These are phyloP conservation scores for Scedosporium boydii DNA, from an alignment of 2,329 filamentous ascomycete species.

Conservation along the genomic window DNA sequence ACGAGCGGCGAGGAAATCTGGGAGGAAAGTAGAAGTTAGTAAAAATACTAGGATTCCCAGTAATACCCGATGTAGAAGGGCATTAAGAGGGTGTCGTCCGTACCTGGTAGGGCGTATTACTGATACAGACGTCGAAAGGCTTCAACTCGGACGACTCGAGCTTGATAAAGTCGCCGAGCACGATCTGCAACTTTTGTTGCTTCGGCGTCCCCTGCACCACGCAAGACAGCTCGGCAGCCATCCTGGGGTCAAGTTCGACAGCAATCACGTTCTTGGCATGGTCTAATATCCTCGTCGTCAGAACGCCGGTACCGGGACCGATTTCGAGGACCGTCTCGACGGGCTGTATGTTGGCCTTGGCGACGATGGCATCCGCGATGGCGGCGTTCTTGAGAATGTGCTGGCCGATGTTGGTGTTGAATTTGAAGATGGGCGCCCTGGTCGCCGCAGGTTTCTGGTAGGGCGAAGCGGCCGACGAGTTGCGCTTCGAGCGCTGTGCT, in stretches of 20 bases:
- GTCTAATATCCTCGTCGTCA: slow-evolving; percentile 83
- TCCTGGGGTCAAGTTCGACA: slow-evolving; percentile 89
- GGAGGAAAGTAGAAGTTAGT: slow-evolving; percentile 13
- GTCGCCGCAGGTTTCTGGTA: slow-evolving; percentile 57
- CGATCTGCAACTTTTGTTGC: slow-evolving; percentile 74
- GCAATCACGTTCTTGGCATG: slow-evolving; percentile 74
- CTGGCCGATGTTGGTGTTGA: slow-evolving; percentile 7
- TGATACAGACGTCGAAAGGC: slow-evolving; percentile 77
- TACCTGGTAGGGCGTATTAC: slow-evolving; percentile 55
- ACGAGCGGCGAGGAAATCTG: slow-evolving; percentile 85
- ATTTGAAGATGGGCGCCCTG: slow-evolving; percentile 49
- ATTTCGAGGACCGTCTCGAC: slow-evolving; percentile 87
- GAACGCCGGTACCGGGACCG: slow-evolving; percentile 73
- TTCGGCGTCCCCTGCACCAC: slow-evolving; percentile 84
- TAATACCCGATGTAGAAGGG: neutral
- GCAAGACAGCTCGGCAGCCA: slow-evolving; percentile 92
- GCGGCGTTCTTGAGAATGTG: slow-evolving; percentile 82
- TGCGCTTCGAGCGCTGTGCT: slow-evolving; percentile 6
- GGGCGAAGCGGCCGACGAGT: neutral
- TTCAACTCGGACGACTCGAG: slow-evolving; percentile 52
- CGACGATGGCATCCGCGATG: slow-evolving; percentile 60
- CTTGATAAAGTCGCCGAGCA: slow-evolving; percentile 88
- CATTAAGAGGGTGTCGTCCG: neutral
- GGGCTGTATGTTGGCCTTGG: slow-evolving; percentile 81
- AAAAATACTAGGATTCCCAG: neutral